These are phyloP conservation scores for Entoloma clypeatum DNA, from an alignment of 1,284 basidiomycete genomes.

Conservation along the genomic window DNA sequence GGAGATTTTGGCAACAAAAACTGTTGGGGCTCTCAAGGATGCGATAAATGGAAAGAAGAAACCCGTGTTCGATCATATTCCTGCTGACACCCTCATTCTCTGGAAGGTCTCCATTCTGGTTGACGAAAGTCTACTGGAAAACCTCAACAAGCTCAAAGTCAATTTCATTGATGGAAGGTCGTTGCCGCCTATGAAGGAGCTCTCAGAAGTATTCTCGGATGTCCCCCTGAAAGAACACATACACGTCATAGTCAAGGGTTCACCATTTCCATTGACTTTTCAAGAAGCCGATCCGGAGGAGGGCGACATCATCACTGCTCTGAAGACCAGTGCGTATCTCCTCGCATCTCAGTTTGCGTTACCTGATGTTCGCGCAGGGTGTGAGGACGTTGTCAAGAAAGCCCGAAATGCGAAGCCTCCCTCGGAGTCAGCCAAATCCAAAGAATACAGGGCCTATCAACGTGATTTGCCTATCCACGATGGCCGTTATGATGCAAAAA, in stretches of 20 bases:
- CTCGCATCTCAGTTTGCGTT: not conserved
- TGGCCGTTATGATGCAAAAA: not conserved
- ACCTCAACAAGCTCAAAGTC: conserved; percentile 6
- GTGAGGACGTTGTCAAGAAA: conserved; percentile 1
- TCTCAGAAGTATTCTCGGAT: not conserved
- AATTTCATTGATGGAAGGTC: conserved; percentile 1
- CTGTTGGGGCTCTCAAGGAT: too few relatives aligned
- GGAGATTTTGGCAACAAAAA: not conserved
- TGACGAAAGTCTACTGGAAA: conserved; percentile 6
- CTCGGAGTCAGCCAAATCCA: not conserved
- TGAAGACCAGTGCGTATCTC: not conserved
- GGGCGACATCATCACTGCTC: not conserved
- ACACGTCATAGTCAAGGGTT: not conserved
- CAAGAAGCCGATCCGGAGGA: too few relatives aligned
- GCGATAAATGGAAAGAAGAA: conserved; percentile 1
- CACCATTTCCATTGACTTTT: too few relatives aligned
- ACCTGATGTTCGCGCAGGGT: not conserved
- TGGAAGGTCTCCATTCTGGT: conserved; percentile 11
- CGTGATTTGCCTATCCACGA: not conserved
- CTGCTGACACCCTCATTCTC: conserved; percentile 3
- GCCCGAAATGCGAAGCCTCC: not conserved
- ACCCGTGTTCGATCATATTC: not conserved
- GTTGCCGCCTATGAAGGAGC: not conserved
- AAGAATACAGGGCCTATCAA: not conserved
- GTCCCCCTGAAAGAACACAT: not conserved